Percentiles rank a stretch among this genome's conserved stretches.
Evolutionary conservation across 768 basidiomycete species (phyloP).

Genomic region (Trametes gibbosa): DNA sequence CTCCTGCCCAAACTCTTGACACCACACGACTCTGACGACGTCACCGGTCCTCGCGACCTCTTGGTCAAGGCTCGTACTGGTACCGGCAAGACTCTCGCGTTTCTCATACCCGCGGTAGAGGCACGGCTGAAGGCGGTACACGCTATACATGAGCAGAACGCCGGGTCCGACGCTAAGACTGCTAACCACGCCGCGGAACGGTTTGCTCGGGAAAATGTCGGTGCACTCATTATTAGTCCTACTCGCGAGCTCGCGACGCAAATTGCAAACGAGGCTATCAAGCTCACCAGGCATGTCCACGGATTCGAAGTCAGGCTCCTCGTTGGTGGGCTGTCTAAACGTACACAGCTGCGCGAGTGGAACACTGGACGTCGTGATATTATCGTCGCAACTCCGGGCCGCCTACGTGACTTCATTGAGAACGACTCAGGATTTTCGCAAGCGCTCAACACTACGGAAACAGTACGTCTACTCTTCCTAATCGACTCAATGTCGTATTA

Average conservation of each 20-base stretch:
- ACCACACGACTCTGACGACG: slow-evolving; percentile 42
- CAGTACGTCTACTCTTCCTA: slow-evolving; percentile 42
- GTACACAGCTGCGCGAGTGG: slow-evolving; percentile 68
- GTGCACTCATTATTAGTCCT: slow-evolving; percentile 81
- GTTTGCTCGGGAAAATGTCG: slow-evolving; percentile 51
- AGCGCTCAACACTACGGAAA: slow-evolving; percentile 51
- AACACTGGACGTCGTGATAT: slow-evolving; percentile 65
- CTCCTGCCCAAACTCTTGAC: slow-evolving; percentile 68
- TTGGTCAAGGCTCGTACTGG: slow-evolving; percentile 88
- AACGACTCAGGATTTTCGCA: slow-evolving; percentile 53
- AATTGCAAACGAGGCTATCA: slow-evolving; percentile 80
- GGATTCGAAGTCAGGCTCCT: slow-evolving; percentile 72
- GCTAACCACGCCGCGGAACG: slow-evolving; percentile 31
- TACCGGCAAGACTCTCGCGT: slow-evolving; percentile 86
- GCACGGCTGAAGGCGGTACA: slow-evolving; percentile 63
- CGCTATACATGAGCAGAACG: slow-evolving; percentile 42
- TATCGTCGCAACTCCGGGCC: slow-evolving; percentile 88
- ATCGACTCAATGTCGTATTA: not conserved
- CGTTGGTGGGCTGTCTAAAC: slow-evolving; percentile 72
- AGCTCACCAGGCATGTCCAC: slow-evolving; percentile 56
- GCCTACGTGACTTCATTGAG: slow-evolving; percentile 70
- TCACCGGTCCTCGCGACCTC: slow-evolving; percentile 52
- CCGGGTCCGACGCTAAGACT: slow-evolving; percentile 29
- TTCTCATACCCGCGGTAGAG: slow-evolving; percentile 85
- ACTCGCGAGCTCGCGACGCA: slow-evolving; percentile 89